These are phyloP conservation scores for Neofusicoccum laricinum DNA, from an alignment of 2,329 filamentous ascomycete species.

Conservation along the genomic window DNA sequence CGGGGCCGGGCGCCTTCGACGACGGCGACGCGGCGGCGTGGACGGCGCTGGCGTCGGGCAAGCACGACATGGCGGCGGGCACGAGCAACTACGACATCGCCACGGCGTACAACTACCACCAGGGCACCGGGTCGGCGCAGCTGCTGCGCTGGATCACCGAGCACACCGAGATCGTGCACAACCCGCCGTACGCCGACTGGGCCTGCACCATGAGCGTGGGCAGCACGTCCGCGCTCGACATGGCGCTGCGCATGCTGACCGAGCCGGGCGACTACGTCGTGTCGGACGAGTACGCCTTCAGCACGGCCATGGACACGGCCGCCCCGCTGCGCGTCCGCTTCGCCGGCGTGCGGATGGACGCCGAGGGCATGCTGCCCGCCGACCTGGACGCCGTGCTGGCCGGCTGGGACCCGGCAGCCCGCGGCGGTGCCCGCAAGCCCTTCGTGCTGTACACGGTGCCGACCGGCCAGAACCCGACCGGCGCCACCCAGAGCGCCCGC, in stretches of 20 bases:
- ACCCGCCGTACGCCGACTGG: constrained; percentile 90
- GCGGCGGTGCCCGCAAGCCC: constrained; percentile 58
- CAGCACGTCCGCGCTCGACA: constrained; percentile 81
- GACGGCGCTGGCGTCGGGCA: constrained; percentile 64
- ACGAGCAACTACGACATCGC: constrained; percentile 70
- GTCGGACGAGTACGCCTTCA: constrained; percentile 90
- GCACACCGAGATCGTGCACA: constrained; percentile 87
- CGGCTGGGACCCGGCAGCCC: constrained; percentile 59
- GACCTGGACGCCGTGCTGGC: constrained; percentile 61
- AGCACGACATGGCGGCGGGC: constrained; percentile 73
- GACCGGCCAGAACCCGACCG: constrained; percentile 88
- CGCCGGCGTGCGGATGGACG: constrained; percentile 63
- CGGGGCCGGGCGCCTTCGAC: constrained; percentile 65
- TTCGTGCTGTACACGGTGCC: constrained; percentile 69
- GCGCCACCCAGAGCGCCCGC: constrained; percentile 70
- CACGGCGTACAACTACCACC: constrained; percentile 89
- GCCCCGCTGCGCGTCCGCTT: constrained; percentile 61
- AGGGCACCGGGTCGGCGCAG: constrained; percentile 81
- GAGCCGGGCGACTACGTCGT: constrained; percentile 73
- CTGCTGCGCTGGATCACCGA: constrained; percentile 88
- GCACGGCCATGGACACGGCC: constrained; percentile 67
- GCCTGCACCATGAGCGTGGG: constrained; percentile 77
- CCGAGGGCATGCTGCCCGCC: constrained; percentile 61
- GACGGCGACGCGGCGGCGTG: constrained; percentile 60
- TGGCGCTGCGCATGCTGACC: constrained; percentile 78